A percentile compares a stretch with the other conserved stretches of the same genome.
Evolutionary conservation across 495 filamentous ascomycete species (phyloP).

Genomic region (Daldinia vernicosa): DNA sequence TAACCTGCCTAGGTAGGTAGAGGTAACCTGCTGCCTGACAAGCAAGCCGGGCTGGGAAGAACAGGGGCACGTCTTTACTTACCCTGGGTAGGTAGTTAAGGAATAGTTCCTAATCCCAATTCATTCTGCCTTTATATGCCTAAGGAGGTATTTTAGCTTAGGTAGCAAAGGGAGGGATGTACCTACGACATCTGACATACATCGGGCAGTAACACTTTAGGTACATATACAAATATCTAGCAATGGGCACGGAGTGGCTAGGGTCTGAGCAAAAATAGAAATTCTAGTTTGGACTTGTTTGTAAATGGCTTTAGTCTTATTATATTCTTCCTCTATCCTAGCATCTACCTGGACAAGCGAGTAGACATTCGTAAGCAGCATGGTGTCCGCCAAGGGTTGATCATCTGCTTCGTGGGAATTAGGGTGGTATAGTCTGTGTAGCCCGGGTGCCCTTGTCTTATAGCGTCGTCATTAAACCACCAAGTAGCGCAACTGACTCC

Average conservation of each 20-base stretch:
- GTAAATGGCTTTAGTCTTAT: slow-evolving; percentile 9
- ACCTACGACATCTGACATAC: background rate
- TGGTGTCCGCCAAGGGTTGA: background rate
- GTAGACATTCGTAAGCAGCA: slow-evolving; percentile 8
- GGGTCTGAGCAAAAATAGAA: no score
- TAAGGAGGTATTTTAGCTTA: no score
- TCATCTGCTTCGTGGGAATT: background rate
- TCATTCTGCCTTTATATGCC: no score
- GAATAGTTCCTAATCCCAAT: no score
- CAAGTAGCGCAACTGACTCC: background rate
- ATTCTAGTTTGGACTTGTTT: background rate
- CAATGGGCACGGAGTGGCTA: background rate
- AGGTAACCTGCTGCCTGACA: background rate
- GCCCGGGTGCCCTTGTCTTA: background rate
- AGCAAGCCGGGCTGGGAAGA: background rate
- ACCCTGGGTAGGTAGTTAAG: no score
- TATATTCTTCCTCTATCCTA: slow-evolving; percentile 18
- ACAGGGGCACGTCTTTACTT: background rate
- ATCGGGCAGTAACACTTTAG: no score
- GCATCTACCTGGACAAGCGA: slow-evolving; percentile 23
- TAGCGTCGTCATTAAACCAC: background rate
- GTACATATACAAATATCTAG: no score
- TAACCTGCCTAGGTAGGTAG: background rate
- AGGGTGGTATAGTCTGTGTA: background rate
- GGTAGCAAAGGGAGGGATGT: background rate